Percentiles rank a stretch among this genome's conserved stretches.
Evolutionary conservation across 371 early-diverging fungal genomes (phyloP).

Genomic region (Chytridium lagenaria): DNA sequence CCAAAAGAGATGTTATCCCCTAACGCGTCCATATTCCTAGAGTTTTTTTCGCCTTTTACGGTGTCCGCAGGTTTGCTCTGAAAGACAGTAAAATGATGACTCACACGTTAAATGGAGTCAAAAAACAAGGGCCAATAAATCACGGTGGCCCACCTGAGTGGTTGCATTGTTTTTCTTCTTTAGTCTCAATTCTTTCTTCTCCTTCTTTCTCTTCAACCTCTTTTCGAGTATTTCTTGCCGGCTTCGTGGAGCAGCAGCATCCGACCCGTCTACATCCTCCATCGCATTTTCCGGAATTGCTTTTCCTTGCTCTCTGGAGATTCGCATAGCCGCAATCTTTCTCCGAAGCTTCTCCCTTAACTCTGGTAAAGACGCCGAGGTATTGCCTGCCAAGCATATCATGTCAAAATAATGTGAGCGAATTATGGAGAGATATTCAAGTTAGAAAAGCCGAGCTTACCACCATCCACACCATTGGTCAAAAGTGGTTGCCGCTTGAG

Average conservation of each 20-base stretch:
- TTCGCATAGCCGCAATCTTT: constrained; percentile 49
- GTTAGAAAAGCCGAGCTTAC: constrained; percentile 38
- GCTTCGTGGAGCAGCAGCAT: constrained; percentile 57
- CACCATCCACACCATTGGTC: neutral
- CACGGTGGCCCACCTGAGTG: no score
- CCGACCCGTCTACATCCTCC: constrained; percentile 20
- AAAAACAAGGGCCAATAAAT: no score
- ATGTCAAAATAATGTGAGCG: neutral
- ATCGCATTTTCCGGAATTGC: neutral
- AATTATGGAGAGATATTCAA: neutral
- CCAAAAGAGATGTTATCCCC: constrained; percentile 65
- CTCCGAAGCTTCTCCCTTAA: constrained; percentile 71
- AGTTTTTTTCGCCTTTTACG: neutral
- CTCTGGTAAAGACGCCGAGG: constrained; percentile 63
- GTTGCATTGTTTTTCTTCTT: constrained; percentile 24
- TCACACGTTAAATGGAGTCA: no score
- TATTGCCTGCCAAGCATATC: no score
- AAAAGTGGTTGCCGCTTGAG: neutral
- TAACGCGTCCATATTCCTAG: neutral
- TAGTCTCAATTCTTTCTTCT: constrained; percentile 60
- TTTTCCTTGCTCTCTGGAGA: neutral
- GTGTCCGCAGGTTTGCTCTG: no score
- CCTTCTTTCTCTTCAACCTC: constrained; percentile 77
- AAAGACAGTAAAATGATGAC: no score
- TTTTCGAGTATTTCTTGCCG: constrained; percentile 77